Base-by-base conservation (phyloP, 371 early-diverging fungal genomes). In the Catenaria anguillulae region DNA sequence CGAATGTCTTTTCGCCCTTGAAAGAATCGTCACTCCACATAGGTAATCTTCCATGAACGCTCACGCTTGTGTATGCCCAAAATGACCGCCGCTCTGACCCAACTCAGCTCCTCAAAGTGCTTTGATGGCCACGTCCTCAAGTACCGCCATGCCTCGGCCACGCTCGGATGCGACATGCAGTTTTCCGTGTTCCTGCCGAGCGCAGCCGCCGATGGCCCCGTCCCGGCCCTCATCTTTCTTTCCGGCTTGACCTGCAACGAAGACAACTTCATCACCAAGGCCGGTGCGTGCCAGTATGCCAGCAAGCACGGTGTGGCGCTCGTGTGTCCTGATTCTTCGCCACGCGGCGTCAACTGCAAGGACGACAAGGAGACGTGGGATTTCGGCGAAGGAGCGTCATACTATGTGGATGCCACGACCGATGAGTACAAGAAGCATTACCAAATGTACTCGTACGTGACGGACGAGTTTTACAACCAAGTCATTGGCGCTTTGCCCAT, bases 321-420 rank as follows among this genome's bases (percentile, higher is more conserved):
- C 13, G 75, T 92, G 56, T 82, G 82, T 36, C 92, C 93, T 17
- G 92, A 92, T 70, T 90, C 89, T n/a, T 85, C 86, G 50, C 92
- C 92, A 31, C 63, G 77, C 36, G 74, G 72, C 33, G 62, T 74
- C 8, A 65, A 64, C 19, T 67, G 80, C 50, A 64, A 64, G 29
- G 83, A 80, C 50, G 81, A 84, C 46, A 70, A 73, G 13, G 80
- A 66, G 34, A 63, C 70, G 56, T 84, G 84, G 84, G 80, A 80
- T 61, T 75, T 84, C 60, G 84, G 84, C n/a, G 24, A 64, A 55
- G 80, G 85, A 29, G 93, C 93, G 33, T 85, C 90, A 26, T 92
- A 89, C 70, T 91, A 92, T 65, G 73, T 92, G 29, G 86, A 87
- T 68, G 84, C 87, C 8, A 84, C 86, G 21, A 75, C 81, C 64